Percentiles rank a stretch among this genome's conserved stretches.
phyloP scores from a whole-genome alignment of 208 protist genomes.

The Trypanosoma boissoni region DNA sequence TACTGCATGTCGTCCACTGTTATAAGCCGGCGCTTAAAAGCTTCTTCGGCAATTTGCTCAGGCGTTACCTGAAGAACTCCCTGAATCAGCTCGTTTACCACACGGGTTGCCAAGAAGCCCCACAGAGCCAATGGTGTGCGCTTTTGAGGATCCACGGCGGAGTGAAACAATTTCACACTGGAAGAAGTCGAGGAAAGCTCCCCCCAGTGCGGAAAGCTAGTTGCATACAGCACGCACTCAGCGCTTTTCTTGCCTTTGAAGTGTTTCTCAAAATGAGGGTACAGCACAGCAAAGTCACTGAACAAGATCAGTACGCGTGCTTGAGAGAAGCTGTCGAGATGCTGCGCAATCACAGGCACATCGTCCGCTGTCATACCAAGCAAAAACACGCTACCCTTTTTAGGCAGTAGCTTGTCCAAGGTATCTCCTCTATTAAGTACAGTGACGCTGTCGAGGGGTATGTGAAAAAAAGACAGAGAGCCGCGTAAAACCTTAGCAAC shows the following conservation, averaged over 20 bases:
- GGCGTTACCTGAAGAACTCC: background rate
- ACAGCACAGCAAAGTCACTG: background rate
- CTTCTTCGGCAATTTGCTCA: background rate
- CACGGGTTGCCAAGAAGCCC: background rate
- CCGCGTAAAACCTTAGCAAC: background rate
- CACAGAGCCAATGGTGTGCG: background rate
- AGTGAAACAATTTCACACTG: background rate
- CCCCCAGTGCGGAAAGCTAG: background rate
- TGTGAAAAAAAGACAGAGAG: background rate
- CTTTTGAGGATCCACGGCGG: background rate
- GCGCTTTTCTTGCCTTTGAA: background rate
- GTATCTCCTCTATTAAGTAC: background rate
- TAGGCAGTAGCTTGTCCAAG: background rate
- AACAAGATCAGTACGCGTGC: background rate
- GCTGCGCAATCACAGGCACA: background rate
- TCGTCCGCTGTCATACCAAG: background rate
- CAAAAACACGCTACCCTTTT: background rate
- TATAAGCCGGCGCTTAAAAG: constrained; percentile 4
- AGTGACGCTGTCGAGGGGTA: background rate
- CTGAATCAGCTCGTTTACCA: background rate
- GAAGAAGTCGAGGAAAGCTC: background rate
- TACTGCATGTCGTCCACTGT: constrained; percentile 18
- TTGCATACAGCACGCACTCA: background rate
- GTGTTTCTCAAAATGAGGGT: background rate
- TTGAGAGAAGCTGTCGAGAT: background rate